A percentile compares a stretch with the other conserved stretches of the same genome.
Conservation (phyloP, 495 filamentous ascomycete species). For the Coniosporium apollinis region DNA sequence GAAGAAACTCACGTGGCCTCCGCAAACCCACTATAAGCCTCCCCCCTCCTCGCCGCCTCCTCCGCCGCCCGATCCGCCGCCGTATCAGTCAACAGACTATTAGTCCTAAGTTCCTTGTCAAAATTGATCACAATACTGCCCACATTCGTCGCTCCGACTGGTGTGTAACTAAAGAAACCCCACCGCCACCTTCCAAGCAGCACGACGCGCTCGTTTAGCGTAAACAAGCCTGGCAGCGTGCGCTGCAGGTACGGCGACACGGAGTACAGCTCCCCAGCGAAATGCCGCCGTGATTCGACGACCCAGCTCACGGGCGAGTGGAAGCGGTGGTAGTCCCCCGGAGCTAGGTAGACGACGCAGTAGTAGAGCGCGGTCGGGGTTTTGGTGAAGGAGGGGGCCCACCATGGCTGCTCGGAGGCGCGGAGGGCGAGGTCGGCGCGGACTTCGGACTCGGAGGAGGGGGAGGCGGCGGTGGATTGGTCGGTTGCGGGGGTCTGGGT, state of each 20-base stretch:
- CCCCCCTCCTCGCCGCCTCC: slow-evolving; percentile 53
- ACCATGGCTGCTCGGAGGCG: slow-evolving; percentile 46
- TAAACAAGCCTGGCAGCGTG: slow-evolving; percentile 84
- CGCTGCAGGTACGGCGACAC: slow-evolving; percentile 89
- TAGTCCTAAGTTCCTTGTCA: slow-evolving; percentile 84
- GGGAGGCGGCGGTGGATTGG: slow-evolving; percentile 46
- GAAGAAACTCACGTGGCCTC: too few relatives aligned
- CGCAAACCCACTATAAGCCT: slow-evolving; percentile 68
- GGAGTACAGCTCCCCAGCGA: slow-evolving; percentile 87
- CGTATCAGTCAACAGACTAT: slow-evolving; percentile 78
- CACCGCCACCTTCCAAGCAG: slow-evolving; percentile 87
- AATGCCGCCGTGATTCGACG: slow-evolving; percentile 77
- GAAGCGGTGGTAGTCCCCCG: slow-evolving; percentile 97
- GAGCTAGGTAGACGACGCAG: slow-evolving; percentile 91
- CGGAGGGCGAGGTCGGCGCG: slow-evolving; percentile 63
- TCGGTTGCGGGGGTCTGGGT: slow-evolving; percentile 28
- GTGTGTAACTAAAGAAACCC: slow-evolving; percentile 92
- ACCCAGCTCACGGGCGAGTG: slow-evolving; percentile 93
- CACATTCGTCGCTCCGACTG: slow-evolving; percentile 97
- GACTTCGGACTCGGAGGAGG: slow-evolving; percentile 62
- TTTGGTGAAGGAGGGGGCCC: slow-evolving; percentile 35
- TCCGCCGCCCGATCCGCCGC: slow-evolving; percentile 69
- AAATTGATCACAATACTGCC: slow-evolving; percentile 97
- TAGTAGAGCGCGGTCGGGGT: slow-evolving; percentile 66
- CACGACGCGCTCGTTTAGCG: slow-evolving; percentile 89